phyloP scores from a whole-genome alignment of 768 basidiomycete genomes.

The Mycena epipterygia region DNA sequence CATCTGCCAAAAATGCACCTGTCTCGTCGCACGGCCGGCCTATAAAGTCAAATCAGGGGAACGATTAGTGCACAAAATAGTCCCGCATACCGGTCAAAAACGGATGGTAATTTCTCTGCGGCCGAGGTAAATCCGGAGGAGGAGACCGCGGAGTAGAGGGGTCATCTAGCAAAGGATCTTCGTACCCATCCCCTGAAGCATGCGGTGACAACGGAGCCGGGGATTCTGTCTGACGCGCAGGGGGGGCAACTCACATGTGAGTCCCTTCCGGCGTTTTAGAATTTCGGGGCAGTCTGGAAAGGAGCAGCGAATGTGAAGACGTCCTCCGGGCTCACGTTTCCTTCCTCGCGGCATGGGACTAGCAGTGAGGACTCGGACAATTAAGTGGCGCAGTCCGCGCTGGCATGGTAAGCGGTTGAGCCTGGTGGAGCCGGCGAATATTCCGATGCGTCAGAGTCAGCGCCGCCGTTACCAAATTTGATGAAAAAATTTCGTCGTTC shows the following conservation, averaged over 20 bases:
- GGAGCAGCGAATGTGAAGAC: not conserved
- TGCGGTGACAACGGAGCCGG: not conserved
- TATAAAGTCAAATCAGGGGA: not conserved
- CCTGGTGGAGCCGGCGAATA: no score
- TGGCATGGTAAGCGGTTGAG: not conserved
- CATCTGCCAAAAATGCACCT: not conserved
- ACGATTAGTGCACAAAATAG: not conserved
- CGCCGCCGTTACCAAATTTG: not conserved
- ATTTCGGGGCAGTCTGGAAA: not conserved
- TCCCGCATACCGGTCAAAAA: conserved; percentile 1
- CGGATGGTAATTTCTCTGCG: not conserved
- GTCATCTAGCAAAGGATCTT: not conserved
- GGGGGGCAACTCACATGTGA: not conserved
- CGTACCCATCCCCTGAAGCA: no score
- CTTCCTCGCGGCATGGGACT: not conserved
- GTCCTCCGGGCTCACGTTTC: not conserved
- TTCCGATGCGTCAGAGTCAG: no score
- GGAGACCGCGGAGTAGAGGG: not conserved
- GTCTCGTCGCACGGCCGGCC: conserved; percentile 3
- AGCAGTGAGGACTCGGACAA: not conserved
- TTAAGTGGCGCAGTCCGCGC: not conserved
- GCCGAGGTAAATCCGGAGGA: not conserved
- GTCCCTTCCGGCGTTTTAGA: not conserved
- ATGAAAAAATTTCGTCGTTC: not conserved
- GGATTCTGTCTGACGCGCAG: not conserved